Conservation (phyloP, 306 rosid genomes). For the Abrus precatorius region DNA sequence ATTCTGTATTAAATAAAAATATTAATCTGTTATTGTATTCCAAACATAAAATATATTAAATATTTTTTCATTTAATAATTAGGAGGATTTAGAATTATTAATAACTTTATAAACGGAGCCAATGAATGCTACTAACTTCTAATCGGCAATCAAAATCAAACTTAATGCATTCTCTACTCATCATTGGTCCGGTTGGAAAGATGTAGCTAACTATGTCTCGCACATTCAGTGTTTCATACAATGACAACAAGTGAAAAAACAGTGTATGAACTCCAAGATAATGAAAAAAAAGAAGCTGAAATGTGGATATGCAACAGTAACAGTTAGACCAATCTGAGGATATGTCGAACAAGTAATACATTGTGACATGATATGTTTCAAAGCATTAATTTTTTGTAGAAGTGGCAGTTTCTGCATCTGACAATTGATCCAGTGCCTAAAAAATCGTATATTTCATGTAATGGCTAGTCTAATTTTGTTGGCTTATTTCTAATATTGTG, state of each 20-base stretch:
- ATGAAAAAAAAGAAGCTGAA: neutral
- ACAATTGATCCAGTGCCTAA: slow-evolving; percentile 92
- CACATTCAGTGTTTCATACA: slow-evolving; percentile 1
- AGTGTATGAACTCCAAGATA: neutral
- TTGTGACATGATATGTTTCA: slow-evolving; percentile 93
- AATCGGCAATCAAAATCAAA: slow-evolving; percentile 21
- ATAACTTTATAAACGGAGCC: neutral
- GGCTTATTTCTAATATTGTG: too few relatives aligned
- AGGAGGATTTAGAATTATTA: too few relatives aligned
- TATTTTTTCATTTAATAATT: too few relatives aligned
- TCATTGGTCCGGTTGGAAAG: slow-evolving; percentile 20
- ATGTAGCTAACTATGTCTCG: slow-evolving; percentile 27
- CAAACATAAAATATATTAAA: too few relatives aligned
- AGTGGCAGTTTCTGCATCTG: slow-evolving; percentile 88
- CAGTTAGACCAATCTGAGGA: neutral
- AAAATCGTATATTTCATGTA: neutral
- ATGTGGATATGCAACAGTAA: slow-evolving; percentile 19
- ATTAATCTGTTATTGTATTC: too few relatives aligned
- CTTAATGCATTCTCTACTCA: neutral
- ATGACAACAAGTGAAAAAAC: neutral
- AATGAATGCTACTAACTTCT: slow-evolving; percentile 10
- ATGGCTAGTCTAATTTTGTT: too few relatives aligned
- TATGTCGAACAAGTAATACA: slow-evolving; percentile 55
- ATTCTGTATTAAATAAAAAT: too few relatives aligned
- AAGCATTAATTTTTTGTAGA: slow-evolving; percentile 76